Evolutionary conservation across 208 protist species (phyloP), one percentile per base, ranked within the genome.

Genomic region (Zelonia costaricensis): DNA sequence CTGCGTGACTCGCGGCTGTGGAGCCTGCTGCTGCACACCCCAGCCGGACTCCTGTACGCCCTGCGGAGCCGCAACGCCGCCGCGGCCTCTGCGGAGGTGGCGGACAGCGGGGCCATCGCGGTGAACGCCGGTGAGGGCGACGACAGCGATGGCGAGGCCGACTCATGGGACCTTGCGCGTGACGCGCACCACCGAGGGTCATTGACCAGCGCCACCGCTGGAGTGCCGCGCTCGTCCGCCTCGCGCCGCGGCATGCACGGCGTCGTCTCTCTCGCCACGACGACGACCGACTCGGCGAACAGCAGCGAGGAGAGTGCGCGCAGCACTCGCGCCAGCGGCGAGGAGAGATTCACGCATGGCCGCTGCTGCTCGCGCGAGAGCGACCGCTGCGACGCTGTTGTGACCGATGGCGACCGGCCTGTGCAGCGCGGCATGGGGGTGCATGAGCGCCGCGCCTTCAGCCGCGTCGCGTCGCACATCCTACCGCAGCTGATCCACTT

Each of bases 401-500:
- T 13, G 28, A n/a, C 44, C 16, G 64, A 56, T 12, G 44, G 27
- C 27, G 55, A 57, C 47, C 36, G 23, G 10, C 28, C 39, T 8
- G 64, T 46, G 39, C 27, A 51, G 3, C 31, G 47, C 42, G 43
- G 38, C 15, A 12, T 31, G 3, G 39, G 10, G 20, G 38, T n/a
- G 13, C 22, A 40, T 16, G 38, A 25, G 20, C 6, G 28, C 10
- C 3, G 13, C 3, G 13, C 27, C 25, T 16, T 8, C 12, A 38
- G 22, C 25, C 31, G 12, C n/a, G 1, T 27, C 43, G 51, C 30
- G 0, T n/a, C 38, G 1, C 49, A 70, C 30, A 2, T 57, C 5
- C 25, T 57, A 1, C 56, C 54, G 16, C 55, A 58, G 38, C 15
- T 63, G 10, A 22, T 57, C 30, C 12, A 49, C 39, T 70, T 56